These are phyloP conservation scores for Trichosporon asahii DNA, from an alignment of 1,284 basidiomycete genomes.

Conservation along the genomic window DNA sequence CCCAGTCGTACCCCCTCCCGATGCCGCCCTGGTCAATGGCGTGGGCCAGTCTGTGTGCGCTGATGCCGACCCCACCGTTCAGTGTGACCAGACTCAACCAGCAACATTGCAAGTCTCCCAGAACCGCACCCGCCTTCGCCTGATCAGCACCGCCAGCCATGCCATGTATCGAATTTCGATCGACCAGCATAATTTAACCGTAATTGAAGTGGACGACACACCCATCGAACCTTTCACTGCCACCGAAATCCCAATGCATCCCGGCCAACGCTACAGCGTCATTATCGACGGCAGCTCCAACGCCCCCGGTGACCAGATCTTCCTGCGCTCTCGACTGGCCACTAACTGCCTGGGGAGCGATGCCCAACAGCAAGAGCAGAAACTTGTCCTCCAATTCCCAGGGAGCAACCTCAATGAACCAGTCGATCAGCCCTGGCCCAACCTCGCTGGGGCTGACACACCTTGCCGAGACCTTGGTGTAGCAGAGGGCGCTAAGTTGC, in stretches of 20 bases:
- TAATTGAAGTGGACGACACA: constrained; percentile 37
- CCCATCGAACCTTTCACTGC: constrained; percentile 27
- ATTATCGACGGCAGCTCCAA: constrained; percentile 37
- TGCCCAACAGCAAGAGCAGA: not conserved
- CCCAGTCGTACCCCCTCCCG: constrained; percentile 16
- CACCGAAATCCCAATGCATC: constrained; percentile 27
- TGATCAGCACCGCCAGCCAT: constrained; percentile 26
- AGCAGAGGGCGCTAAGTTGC: not conserved
- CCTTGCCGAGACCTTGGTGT: constrained; percentile 30
- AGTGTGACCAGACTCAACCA: constrained; percentile 2
- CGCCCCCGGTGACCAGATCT: constrained; percentile 33
- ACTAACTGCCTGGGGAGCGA: not conserved
- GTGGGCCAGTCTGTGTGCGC: constrained; percentile 18
- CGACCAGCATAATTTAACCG: constrained; percentile 32
- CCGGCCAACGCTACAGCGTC: constrained; percentile 42
- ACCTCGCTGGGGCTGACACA: not conserved
- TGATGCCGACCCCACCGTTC: not conserved
- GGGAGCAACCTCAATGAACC: not conserved
- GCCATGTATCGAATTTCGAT: constrained; percentile 29
- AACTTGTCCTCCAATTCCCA: constrained; percentile 13
- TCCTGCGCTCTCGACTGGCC: constrained; percentile 29
- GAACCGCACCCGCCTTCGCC: constrained; percentile 23
- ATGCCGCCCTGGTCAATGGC: constrained; percentile 35
- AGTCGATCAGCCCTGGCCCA: not conserved
- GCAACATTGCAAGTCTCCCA: not conserved